Conservation (phyloP, 768 basidiomycete species). For the Lactarius indigo region DNA sequence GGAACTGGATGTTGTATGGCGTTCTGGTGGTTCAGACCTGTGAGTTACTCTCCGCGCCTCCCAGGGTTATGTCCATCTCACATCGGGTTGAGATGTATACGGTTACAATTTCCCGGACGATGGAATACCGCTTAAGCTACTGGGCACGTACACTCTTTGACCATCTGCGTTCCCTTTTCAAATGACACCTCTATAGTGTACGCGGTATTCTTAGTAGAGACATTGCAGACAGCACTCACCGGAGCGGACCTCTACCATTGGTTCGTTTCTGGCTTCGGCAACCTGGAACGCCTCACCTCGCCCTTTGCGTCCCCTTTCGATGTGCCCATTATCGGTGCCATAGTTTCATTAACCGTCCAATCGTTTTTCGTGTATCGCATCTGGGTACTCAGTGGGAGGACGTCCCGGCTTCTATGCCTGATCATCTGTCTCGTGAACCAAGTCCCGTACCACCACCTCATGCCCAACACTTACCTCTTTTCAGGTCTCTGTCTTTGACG, state of each 20-base stretch:
- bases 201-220: constrained; percentile 1
- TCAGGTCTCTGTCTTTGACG: background rate
- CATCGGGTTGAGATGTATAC: constrained; percentile 7
- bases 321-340: constrained; percentile 7
- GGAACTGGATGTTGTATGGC: constrained; percentile 15
- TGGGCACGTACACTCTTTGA: background rate
- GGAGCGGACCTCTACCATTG: constrained; percentile 13
- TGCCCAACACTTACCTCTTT: background rate
- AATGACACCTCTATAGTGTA: constrained; percentile 3
- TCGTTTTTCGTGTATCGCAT: constrained; percentile 16
- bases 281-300: background rate
- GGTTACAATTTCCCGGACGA: constrained; percentile 13
- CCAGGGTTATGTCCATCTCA: too few species aligned
- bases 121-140: constrained; percentile 1
- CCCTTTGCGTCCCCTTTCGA: background rate
- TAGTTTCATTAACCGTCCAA: constrained; percentile 6
- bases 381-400: constrained; percentile 9
- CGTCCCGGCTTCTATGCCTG: background rate
- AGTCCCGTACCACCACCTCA: background rate
- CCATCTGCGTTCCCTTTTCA: background rate
- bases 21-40: constrained; percentile 13
- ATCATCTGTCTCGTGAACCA: constrained; percentile 1
- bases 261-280: constrained; percentile 13
- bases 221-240: constrained; percentile 5
- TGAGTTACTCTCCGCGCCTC: background rate